phyloP scores from a whole-genome alignment of 768 basidiomycete genomes.

The Panaeolus papilionaceus region DNA sequence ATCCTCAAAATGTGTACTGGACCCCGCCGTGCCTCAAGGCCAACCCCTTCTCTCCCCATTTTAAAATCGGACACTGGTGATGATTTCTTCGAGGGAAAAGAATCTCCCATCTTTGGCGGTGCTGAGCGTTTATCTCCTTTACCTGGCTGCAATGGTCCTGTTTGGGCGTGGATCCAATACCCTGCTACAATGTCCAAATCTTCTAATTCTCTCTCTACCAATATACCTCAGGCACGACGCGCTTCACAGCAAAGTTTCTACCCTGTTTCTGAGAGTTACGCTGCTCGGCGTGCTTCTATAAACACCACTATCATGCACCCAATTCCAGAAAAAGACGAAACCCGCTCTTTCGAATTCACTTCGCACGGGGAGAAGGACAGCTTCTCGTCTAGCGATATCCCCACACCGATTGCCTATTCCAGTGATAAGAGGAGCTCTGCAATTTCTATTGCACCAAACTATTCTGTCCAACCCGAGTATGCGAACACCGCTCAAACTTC shows the following conservation, averaged over 20 bases:
- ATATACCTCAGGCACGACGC: background rate
- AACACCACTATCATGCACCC: slow-evolving; percentile 3
- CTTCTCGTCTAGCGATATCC: slow-evolving; percentile 2
- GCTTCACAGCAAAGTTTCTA: slow-evolving; percentile 4
- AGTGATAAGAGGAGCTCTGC: slow-evolving; percentile 10
- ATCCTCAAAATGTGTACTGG: slow-evolving; percentile 53
- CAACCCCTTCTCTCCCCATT: slow-evolving; percentile 79
- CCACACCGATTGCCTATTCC: background rate
- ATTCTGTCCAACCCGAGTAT: background rate
- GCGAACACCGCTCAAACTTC: background rate
- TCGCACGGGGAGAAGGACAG: background rate
- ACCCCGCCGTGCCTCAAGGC: slow-evolving; percentile 58
- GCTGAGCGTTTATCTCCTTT: slow-evolving; percentile 62
- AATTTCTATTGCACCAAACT: background rate
- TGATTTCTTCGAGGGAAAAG: slow-evolving; percentile 52
- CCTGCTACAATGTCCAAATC: slow-evolving; percentile 33
- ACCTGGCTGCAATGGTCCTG: slow-evolving; percentile 46
- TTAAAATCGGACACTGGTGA: slow-evolving; percentile 58
- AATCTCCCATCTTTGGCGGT: slow-evolving; percentile 82
- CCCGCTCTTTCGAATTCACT: background rate
- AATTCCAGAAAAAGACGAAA: slow-evolving; percentile 8
- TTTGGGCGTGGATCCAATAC: slow-evolving; percentile 67
- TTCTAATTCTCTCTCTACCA: background rate
- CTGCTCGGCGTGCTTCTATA: background rate
- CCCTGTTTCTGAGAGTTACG: background rate